These are phyloP conservation scores for Candida succiphila DNA, from an alignment of 805 yeast genomes.

Conservation along the genomic window DNA sequence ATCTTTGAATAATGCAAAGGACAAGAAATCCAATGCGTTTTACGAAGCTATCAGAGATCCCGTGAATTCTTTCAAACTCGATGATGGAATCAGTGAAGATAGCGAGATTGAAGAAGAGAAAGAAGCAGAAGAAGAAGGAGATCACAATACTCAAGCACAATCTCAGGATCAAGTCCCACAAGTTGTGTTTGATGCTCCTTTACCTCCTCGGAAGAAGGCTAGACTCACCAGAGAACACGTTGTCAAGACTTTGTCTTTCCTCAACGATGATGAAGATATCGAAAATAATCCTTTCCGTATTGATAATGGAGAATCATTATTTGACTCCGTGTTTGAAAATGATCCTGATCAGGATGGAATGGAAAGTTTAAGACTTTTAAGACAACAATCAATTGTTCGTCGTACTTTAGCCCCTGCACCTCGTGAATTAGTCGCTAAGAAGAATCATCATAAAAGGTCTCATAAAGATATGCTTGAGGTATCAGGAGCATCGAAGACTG, in stretches of 20 bases:
- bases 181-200: slow-evolving; percentile 7
- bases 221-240: slow-evolving; percentile 20
- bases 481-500: no score
- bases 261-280: slow-evolving; percentile 18
- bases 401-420: neutral
- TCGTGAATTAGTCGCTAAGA: slow-evolving; percentile 41
- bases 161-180: slow-evolving; percentile 14
- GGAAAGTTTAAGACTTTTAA: slow-evolving; percentile 26
- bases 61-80: neutral
- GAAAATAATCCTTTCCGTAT: slow-evolving; percentile 5
- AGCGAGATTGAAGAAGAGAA: slow-evolving; percentile 10
- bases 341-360: slow-evolving; percentile 23
- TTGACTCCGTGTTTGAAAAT: no score
- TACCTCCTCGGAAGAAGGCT: slow-evolving; percentile 17
- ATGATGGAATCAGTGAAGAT: slow-evolving; percentile 13
- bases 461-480: no score
- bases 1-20: slow-evolving; percentile 16
- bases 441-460: slow-evolving; percentile 5
- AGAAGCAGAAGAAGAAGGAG: slow-evolving; percentile 7
- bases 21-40: slow-evolving; percentile 55
- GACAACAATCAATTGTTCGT: slow-evolving; percentile 8
- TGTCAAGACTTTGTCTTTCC: slow-evolving; percentile 16
- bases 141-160: slow-evolving; percentile 15
- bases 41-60: slow-evolving; percentile 38
- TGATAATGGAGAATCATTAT: slow-evolving; percentile 2